These are phyloP conservation scores for Cladosporium cucumerinum DNA, from an alignment of 2,329 filamentous ascomycete genomes.

Conservation along the genomic window DNA sequence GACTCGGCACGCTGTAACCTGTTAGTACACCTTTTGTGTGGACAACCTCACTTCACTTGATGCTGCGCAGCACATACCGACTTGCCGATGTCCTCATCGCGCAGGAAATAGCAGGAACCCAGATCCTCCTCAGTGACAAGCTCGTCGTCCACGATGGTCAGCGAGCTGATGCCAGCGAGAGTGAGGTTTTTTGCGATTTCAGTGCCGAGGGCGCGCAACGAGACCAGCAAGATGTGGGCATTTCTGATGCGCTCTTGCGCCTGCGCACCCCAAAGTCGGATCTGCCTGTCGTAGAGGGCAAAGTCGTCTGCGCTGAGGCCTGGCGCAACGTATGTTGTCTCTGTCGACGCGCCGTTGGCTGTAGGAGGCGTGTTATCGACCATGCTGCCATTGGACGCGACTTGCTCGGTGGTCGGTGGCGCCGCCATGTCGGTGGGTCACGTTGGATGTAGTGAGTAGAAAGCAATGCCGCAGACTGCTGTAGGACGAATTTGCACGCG, in stretches of 20 bases:
- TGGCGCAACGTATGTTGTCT: slow-evolving; percentile 24
- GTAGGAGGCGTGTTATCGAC: slow-evolving; percentile 6
- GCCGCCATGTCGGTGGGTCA: slow-evolving; percentile 17
- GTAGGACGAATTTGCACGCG: background rate
- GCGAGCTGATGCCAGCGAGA: slow-evolving; percentile 82
- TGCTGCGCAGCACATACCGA: slow-evolving; percentile 52
- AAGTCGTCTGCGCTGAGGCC: slow-evolving; percentile 70
- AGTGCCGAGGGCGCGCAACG: slow-evolving; percentile 80
- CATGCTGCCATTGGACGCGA: slow-evolving; percentile 3
- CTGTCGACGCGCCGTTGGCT: slow-evolving; percentile 21
- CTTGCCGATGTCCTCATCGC: slow-evolving; percentile 67
- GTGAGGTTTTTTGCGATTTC: slow-evolving; percentile 98
- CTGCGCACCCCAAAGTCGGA: slow-evolving; percentile 93
- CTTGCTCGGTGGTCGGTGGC: background rate
- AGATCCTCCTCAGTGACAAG: slow-evolving; percentile 74
- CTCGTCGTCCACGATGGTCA: slow-evolving; percentile 82
- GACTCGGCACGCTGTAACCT: slow-evolving; percentile 76
- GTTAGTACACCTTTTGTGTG: background rate
- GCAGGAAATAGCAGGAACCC: slow-evolving; percentile 67
- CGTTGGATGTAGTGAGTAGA: background rate
- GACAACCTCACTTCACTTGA: background rate
- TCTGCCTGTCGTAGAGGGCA: slow-evolving; percentile 94
- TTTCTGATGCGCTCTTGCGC: slow-evolving; percentile 86
- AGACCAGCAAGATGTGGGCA: slow-evolving; percentile 85
- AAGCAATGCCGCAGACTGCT: background rate